Percentiles rank a stretch among this genome's conserved stretches.
phyloP scores from a whole-genome alignment of 2,329 filamentous ascomycete genomes.

The Chrysoporthe puriensis region DNA sequence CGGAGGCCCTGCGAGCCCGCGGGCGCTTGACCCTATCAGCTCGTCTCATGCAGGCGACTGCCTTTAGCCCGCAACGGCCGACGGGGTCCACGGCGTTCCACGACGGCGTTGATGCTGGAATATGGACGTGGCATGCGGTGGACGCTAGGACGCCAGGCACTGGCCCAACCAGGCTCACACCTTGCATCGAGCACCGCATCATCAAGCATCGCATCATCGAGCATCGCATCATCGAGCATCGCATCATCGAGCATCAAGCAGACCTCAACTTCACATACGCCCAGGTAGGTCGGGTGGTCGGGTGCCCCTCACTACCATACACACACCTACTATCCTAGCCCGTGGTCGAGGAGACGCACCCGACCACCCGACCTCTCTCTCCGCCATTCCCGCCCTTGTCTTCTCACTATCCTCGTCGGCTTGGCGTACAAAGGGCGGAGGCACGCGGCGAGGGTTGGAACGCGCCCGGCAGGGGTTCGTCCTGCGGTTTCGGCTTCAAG shows the following conservation, averaged over 20 bases:
- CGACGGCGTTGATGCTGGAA: too few species aligned
- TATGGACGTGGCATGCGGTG: too few species aligned
- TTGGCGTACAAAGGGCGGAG: background rate
- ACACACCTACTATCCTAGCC: background rate
- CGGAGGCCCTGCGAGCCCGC: background rate
- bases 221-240: too few species aligned
- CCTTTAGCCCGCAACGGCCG: background rate
- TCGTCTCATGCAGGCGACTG: background rate
- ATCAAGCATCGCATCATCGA: too few species aligned
- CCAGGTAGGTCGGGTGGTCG: background rate
- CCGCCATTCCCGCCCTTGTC: background rate
- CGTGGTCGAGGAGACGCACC: background rate
- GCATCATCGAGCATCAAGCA: too few species aligned
- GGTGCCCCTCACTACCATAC: background rate
- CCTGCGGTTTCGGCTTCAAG: background rate
- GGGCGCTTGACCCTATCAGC: background rate
- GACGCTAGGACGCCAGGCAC: too few species aligned
- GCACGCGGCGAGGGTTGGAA: background rate
- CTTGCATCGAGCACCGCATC: too few species aligned
- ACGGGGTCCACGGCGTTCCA: background rate
- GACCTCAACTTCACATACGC: background rate
- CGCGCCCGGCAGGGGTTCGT: background rate
- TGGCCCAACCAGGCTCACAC: too few species aligned
- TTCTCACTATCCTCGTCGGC: background rate
- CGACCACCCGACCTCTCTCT: background rate